phyloP scores from a whole-genome alignment of 2,329 filamentous ascomycete species.

The Arthrinium puccinioides region DNA sequence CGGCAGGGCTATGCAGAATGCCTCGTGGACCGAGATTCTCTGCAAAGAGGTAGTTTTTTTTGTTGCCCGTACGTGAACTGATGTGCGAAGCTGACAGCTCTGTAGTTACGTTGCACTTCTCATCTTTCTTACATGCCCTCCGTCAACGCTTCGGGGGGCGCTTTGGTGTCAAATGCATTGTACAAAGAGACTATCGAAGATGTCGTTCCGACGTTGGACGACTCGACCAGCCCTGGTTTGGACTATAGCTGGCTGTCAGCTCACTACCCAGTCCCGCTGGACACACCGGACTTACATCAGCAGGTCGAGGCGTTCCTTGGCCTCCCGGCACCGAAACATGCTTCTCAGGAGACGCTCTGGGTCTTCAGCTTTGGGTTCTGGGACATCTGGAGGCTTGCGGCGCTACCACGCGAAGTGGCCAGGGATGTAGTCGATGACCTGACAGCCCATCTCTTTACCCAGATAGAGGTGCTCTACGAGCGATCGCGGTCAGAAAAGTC shows the following conservation, averaged over 20 bases:
- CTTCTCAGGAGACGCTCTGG: constrained; percentile 43
- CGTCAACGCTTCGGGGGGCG: constrained; percentile 40
- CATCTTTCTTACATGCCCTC: constrained; percentile 39
- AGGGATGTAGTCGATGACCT: constrained; percentile 28
- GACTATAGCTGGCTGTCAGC: constrained; percentile 35
- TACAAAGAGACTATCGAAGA: constrained; percentile 40
- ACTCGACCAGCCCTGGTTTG: constrained; percentile 24
- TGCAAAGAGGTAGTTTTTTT: constrained; percentile 34
- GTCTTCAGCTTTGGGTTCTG: constrained; percentile 46
- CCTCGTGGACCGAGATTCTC: constrained; percentile 39
- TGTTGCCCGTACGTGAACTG: not conserved
- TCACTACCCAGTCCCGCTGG: constrained; percentile 32
- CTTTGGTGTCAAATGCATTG: constrained; percentile 46
- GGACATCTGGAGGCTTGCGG: constrained; percentile 46
- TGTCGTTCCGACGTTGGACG: constrained; percentile 15
- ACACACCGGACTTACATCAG: constrained; percentile 32
- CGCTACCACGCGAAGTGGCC: constrained; percentile 33
- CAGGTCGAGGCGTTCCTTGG: constrained; percentile 41
- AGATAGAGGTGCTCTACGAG: constrained; percentile 39
- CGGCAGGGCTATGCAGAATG: constrained; percentile 7
- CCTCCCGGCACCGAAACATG: constrained; percentile 20
- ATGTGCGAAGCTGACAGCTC: constrained; percentile 7
- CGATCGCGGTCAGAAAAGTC: constrained; percentile 33
- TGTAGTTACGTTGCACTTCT: constrained; percentile 37
- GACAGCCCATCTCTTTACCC: constrained; percentile 31